phyloP scores from a whole-genome alignment of 257 asterid species.

The Asclepias syriaca region DNA sequence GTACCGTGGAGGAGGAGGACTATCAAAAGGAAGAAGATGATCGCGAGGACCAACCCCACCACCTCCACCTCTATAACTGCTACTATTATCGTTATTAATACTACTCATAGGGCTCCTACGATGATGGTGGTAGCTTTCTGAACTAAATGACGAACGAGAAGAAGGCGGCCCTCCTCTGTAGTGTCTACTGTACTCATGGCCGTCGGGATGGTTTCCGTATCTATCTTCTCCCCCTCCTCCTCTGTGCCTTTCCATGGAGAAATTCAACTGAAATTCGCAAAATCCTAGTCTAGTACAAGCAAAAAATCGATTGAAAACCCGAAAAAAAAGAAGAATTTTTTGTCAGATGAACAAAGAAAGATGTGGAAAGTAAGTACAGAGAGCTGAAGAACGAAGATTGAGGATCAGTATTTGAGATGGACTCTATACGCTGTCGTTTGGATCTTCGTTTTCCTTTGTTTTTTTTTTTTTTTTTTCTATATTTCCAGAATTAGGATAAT shows the following conservation, averaged over 20 bases:
- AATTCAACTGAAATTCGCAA: neutral
- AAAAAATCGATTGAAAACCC: neutral
- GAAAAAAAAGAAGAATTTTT: neutral
- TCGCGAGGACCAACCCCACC: slow-evolving; percentile 33
- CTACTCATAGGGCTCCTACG: slow-evolving; percentile 29
- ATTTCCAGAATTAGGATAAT: too few relatives aligned
- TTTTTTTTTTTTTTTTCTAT: neutral
- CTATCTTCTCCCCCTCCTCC: slow-evolving; percentile 23
- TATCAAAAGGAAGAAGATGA: slow-evolving; percentile 36
- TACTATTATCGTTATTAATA: slow-evolving; percentile 13
- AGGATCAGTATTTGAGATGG: too few relatives aligned
- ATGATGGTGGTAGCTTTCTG: slow-evolving; percentile 18
- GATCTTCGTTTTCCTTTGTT: neutral
- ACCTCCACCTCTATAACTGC: slow-evolving; percentile 21
- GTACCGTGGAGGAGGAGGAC: slow-evolving; percentile 30
- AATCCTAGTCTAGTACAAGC: neutral
- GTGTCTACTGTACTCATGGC: slow-evolving; percentile 13
- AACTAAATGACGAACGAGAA: slow-evolving; percentile 1
- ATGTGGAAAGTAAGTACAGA: too few relatives aligned
- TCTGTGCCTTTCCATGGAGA: slow-evolving; percentile 24
- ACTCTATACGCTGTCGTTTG: neutral
- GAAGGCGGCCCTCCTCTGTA: slow-evolving; percentile 15
- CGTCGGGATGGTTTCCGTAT: slow-evolving; percentile 12
- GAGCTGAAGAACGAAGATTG: neutral
- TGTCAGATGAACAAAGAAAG: neutral